Conservation (phyloP, 371 early-diverging fungal species). For the Circinella minor region DNA sequence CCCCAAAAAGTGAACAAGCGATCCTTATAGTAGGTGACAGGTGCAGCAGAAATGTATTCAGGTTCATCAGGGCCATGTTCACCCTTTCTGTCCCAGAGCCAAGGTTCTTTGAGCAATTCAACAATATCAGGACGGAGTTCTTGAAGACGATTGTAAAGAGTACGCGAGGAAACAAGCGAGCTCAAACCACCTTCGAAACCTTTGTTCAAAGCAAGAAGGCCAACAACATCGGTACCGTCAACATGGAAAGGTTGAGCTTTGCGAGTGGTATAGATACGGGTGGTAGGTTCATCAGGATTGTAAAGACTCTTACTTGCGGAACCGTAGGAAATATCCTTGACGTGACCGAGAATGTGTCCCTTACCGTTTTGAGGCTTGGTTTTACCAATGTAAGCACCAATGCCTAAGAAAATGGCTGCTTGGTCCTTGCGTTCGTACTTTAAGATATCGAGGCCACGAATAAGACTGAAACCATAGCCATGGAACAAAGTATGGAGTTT, state of each 20-base stretch:
- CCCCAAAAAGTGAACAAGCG: constrained; percentile 49
- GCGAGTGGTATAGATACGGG: constrained; percentile 54
- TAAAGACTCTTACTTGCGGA: constrained; percentile 48
- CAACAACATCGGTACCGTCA: constrained; percentile 51
- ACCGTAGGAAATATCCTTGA: constrained; percentile 43
- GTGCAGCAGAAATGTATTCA: constrained; percentile 37
- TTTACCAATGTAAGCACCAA: constrained; percentile 41
- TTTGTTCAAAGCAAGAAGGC: constrained; percentile 37
- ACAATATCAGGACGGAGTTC: constrained; percentile 49
- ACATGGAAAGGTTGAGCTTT: constrained; percentile 55
- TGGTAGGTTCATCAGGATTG: constrained; percentile 41
- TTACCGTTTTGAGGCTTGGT: constrained; percentile 49
- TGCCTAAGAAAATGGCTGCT: constrained; percentile 46
- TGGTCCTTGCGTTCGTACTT: constrained; percentile 46
- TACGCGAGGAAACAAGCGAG: constrained; percentile 48
- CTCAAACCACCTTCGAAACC: constrained; percentile 44
- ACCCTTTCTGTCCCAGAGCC: constrained; percentile 51
- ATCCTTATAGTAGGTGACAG: constrained; percentile 35
- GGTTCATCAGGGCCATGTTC: constrained; percentile 40
- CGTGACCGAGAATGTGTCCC: constrained; percentile 49
- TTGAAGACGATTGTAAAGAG: constrained; percentile 42
- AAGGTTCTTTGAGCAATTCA: constrained; percentile 43
- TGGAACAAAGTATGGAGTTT: constrained; percentile 35
- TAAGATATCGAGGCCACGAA: constrained; percentile 45
- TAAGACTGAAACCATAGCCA: constrained; percentile 40